Base-by-base conservation (phyloP, 2,329 filamentous ascomycete species). In the Lachnellula occidentalis region DNA sequence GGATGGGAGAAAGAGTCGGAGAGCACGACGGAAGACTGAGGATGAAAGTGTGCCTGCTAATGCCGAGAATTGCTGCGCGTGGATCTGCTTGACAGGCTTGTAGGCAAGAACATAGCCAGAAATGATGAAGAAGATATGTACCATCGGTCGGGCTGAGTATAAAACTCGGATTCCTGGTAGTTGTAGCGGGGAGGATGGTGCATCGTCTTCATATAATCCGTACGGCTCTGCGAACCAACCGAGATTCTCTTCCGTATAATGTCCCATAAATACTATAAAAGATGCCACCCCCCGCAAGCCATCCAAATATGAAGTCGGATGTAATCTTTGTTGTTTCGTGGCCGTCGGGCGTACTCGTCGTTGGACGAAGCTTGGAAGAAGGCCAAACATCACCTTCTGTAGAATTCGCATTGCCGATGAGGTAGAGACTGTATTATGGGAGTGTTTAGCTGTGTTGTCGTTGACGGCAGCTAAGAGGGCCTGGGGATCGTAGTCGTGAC, bases 91-190 rank as follows among this genome's bases (percentile, higher is more conserved):
- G 24, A 78, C 63, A 2, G 76, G 72, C 58, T 75, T 74, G 59
- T 72, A 71, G 7, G 74, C 72, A 21, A 79, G 69, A 3, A 73
- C 76, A 57, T 75, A 77, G 37, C 77, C 76, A 1, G 76, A 78
- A 36, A 79, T 75, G 59, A 78, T 72, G 64, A 78, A 78, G 65
- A 79, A 78, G 46, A 79, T 71, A 61, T 76, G 73, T 2, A 79
- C 76, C 73, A 76, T 76, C 8, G 75, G 73, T 17, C 72, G 70
- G 17, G 75, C 75, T 15, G 73, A 73, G 72, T 76, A 57, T 19
- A 77, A 51, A 27, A 76, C 66, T 51, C 75, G 71, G 7, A 76
- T 12, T 49, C 74, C 73, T 1, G 76, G 76, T 14, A 77, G 64
- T 62, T 78, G 76, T 19, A 78, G 58, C n/a, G 67, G 66, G 49